These are phyloP conservation scores for Colletotrichum sp. DNA, from an alignment of 2,329 filamentous ascomycete species.

Conservation along the genomic window DNA sequence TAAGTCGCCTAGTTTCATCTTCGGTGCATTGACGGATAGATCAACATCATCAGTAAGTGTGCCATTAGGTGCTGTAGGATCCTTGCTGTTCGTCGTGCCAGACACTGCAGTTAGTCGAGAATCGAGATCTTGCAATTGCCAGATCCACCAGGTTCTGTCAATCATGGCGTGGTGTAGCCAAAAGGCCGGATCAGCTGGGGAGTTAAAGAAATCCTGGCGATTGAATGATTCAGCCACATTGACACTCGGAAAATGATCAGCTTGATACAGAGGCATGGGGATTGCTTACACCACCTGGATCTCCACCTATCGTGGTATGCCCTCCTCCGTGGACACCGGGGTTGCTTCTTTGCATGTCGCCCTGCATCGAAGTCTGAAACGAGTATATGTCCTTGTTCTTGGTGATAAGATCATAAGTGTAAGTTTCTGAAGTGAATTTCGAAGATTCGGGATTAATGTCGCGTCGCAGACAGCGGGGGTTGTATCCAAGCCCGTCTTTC, in stretches of 20 bases:
- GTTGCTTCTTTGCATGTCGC: conserved; percentile 22
- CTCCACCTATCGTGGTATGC: conserved; percentile 43
- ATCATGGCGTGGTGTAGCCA: conserved; percentile 30
- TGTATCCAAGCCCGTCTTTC: conserved; percentile 41
- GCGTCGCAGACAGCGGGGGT: conserved; percentile 50
- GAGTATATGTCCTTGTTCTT: conserved; percentile 30
- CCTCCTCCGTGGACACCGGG: conserved; percentile 41
- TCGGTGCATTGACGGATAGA: conserved; percentile 26
- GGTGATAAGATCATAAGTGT: conserved; percentile 31
- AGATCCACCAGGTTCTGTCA: conserved; percentile 30
- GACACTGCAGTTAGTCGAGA: conserved; percentile 13
- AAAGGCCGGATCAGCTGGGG: conserved; percentile 32
- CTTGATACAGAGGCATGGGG: not conserved
- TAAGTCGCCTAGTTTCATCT: conserved; percentile 32
- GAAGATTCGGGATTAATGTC: conserved; percentile 41
- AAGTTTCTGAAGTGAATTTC: conserved; percentile 2
- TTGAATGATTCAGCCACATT: not conserved
- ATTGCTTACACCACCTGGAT: conserved; percentile 28
- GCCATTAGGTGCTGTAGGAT: conserved; percentile 15
- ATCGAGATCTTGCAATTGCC: conserved; percentile 26
- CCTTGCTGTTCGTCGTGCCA: conserved; percentile 11
- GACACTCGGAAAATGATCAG: not conserved
- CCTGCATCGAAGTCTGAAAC: conserved; percentile 42
- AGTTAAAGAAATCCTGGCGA: conserved; percentile 30
- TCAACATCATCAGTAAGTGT: conserved; percentile 27